Evolutionary conservation across 345 rosid species (phyloP), one percentile per base, ranked within the genome.

Genomic region (Punica granatum): DNA sequence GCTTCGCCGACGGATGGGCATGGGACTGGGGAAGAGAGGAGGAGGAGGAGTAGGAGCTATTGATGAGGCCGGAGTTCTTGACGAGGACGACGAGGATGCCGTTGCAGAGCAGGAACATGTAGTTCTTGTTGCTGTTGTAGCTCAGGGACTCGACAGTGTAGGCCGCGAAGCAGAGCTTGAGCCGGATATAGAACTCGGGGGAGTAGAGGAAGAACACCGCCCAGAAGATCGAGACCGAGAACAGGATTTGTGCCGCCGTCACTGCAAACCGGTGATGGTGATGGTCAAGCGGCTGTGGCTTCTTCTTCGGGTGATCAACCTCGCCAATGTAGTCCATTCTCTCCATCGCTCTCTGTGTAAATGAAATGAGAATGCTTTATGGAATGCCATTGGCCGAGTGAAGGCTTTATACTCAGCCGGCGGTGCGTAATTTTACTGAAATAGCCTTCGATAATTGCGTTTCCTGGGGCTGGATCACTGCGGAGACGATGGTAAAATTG

Each of bases 61-160:
- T 61, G 11, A 67, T 66, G 59, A 79, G 62, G 53, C 86, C 82
- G 4, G 89, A 81, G 71, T 64, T 83, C 68, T 74, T 80, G 42
- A 75, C 35, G 8, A 89, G 60, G 23, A 89, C 34, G 56, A 78
- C 83, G 7, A 92, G 77, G 30, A 92, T 87, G 14, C 90, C 96
- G 71, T 87, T 92, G 76, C 86, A 83, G 14, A 89, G 75, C 42
- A 89, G 77, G 78, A 91, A 91, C 80, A 86, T 79, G 79, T 74
- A 81, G 66, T 69, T 85, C 86, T 85, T 87, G 77, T 76, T 79
- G 32, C 81, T 70, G 63, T 9, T 71, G 37, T 48, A 37, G 70
- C 71, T 63, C 43, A 75, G 65, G 68, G 64, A 49, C 44, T 80
- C 67, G 21, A 67, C 21, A 3, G 48, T 63, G 46, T 43, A 70